Percentiles rank a stretch among this genome's conserved stretches.
Conservation (phyloP, 345 rosid species). For the Sisymbrium irio region DNA sequence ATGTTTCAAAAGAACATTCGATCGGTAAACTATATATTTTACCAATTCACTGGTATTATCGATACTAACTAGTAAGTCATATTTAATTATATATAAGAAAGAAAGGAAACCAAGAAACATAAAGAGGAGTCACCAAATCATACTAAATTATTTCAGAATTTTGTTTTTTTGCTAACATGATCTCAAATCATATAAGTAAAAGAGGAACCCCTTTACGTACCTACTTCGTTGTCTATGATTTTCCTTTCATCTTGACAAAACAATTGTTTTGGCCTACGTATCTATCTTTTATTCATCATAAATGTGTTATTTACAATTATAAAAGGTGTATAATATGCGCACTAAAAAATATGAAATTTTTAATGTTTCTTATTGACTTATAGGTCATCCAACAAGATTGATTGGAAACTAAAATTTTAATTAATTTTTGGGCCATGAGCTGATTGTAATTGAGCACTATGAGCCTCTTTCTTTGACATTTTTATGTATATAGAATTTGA, state of each 20-base stretch:
- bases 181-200: conserved; percentile 9
- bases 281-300: neutral
- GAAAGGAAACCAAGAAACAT: neutral
- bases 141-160: neutral
- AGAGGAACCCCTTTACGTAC: conserved; percentile 25
- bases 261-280: conserved; percentile 7
- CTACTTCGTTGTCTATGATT: conserved; percentile 8
- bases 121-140: conserved; percentile 16
- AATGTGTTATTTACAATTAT: neutral
- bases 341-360: neutral
- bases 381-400: conserved; percentile 28
- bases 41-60: neutral
- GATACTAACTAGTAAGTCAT: neutral
- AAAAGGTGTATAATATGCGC: neutral
- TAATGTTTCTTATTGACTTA: conserved; percentile 26
- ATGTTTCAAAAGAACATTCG: neutral
- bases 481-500: neutral
- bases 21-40: neutral
- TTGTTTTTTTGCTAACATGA: neutral
- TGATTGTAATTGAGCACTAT: conserved; percentile 30
- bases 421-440: conserved; percentile 13
- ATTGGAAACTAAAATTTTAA: neutral
- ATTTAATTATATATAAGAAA: neutral
- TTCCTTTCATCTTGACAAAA: conserved; percentile 6
- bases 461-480: conserved; percentile 39